Evolutionary conservation across 208 protist species (phyloP).

Genomic region (Wallacemonas sp.): DNA sequence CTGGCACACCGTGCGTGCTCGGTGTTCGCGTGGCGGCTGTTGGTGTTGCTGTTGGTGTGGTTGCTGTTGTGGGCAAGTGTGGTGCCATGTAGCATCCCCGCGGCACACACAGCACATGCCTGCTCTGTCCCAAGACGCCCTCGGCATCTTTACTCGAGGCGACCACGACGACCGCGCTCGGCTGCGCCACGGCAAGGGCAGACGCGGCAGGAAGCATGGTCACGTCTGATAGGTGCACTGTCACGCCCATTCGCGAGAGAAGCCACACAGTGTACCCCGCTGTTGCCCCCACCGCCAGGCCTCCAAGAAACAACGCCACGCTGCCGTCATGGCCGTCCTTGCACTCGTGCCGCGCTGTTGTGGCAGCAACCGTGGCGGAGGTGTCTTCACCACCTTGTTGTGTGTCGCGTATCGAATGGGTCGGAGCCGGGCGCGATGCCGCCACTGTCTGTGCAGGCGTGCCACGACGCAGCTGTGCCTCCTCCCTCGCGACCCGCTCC

Average conservation of each 20-base stretch:
- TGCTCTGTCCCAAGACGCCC: slow-evolving; percentile 16
- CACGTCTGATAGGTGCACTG: slow-evolving; percentile 28
- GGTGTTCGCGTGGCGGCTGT: too few species aligned
- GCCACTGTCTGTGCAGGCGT: too few species aligned
- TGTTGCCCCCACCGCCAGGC: slow-evolving; percentile 24
- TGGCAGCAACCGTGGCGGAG: too few species aligned
- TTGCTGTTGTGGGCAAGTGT: background rate
- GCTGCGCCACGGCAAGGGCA: slow-evolving; percentile 4
- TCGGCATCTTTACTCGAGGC: slow-evolving; percentile 21
- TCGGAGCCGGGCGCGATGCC: too few species aligned
- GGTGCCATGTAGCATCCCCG: slow-evolving; percentile 14
- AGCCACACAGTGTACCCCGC: slow-evolving; percentile 37
- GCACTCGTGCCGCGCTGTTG: too few species aligned
- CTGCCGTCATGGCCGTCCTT: too few species aligned
- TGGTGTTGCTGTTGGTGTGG: too few species aligned
- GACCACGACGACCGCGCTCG: slow-evolving; percentile 23
- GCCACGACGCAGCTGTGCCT: slow-evolving; percentile 5
- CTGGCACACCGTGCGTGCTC: too few species aligned
- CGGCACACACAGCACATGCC: slow-evolving; percentile 35
- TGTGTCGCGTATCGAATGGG: too few species aligned
- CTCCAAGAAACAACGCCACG: slow-evolving; percentile 35
- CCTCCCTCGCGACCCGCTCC: slow-evolving; percentile 8
- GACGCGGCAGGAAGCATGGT: slow-evolving; percentile 19
- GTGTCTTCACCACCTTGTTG: too few species aligned
- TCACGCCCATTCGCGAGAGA: slow-evolving; percentile 28